Base-by-base conservation (phyloP, 2,329 filamentous ascomycete species). In the Pseudogymnoascus sp. region DNA sequence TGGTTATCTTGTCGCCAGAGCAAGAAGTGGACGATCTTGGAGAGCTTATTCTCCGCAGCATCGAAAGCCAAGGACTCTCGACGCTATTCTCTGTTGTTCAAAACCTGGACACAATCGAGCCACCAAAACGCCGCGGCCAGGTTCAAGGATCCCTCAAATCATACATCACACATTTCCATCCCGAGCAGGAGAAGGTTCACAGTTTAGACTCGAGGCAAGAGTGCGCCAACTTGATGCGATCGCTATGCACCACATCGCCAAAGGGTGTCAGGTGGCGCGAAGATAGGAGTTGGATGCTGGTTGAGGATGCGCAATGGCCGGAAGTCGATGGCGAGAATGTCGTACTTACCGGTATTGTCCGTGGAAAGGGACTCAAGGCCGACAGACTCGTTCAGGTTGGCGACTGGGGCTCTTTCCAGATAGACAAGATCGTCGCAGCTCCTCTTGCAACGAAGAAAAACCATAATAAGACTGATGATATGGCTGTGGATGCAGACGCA, bases 231-330 rank as follows among this genome's bases (percentile, higher is more conserved):
- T 80, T 96, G 38, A 89, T 97, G 76, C 85, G 96, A 61, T 93
- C 92, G 29, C 79, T 99, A 15, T 99, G 95, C 80, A 96, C 88
- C 67, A 91, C 89, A 37, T 92, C 89, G 46, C 93, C 95, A 10
- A 97, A 96, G 78, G 95, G 95, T 0, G 85, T 99, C n/a, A 81
- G 88, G 67, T 99, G 95, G 95, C 86, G 95, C 70, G 95, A 99
- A 61, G 91, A 96, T 68, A 84, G 95, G 69, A 96, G 92, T 70
- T 99, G 95, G 90, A 91, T 99, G 88, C 78, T 96, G 64, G 85
- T 93, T 4, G 95, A 99, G 68, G 84, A 93, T 29, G 80, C 96
- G 62, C 78, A 84, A 68, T 96, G 92, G 82, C 82, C 85, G 10
- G 80, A 84, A 29, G 80, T 77, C 4, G 81, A 81, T 10, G 79